Evolutionary conservation across 345 rosid genomes (phyloP).

Genomic region (Viola odorata): DNA sequence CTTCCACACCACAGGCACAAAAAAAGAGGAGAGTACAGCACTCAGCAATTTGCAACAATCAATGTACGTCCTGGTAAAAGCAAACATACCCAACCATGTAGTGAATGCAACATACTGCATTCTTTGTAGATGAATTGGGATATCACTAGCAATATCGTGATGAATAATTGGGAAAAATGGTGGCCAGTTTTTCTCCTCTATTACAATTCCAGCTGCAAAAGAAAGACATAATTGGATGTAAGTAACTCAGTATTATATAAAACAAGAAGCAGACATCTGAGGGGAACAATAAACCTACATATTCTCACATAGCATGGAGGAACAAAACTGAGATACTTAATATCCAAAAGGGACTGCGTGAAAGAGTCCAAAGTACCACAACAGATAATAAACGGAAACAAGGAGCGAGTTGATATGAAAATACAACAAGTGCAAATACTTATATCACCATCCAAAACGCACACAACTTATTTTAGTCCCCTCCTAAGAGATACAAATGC

Average conservation of each 20-base stretch:
- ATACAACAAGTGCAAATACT: neutral
- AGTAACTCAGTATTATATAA: neutral
- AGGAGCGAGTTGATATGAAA: neutral
- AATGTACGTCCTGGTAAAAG: neutral
- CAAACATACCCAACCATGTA: constrained; percentile 22
- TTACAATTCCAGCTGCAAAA: constrained; percentile 27
- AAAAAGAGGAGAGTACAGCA: neutral
- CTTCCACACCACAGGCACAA: neutral
- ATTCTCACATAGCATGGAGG: no score
- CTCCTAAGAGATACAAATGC: neutral
- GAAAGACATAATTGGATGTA: neutral
- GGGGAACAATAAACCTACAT: no score
- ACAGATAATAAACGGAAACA: neutral
- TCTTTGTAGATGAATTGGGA: constrained; percentile 28
- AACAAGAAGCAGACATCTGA: neutral
- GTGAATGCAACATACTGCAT: constrained; percentile 31
- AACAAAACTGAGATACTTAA: no score
- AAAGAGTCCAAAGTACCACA: no score
- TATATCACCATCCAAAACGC: neutral
- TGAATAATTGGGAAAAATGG: constrained; percentile 33
- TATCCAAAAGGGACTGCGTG: no score
- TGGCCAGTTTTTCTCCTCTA: constrained; percentile 36
- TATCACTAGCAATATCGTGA: constrained; percentile 28
- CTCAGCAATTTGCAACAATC: neutral
- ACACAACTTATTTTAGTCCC: neutral